A percentile compares a stretch with the other conserved stretches of the same genome.
phyloP scores from a whole-genome alignment of 2,329 filamentous ascomycete species.

The Mariannaea elegans region DNA sequence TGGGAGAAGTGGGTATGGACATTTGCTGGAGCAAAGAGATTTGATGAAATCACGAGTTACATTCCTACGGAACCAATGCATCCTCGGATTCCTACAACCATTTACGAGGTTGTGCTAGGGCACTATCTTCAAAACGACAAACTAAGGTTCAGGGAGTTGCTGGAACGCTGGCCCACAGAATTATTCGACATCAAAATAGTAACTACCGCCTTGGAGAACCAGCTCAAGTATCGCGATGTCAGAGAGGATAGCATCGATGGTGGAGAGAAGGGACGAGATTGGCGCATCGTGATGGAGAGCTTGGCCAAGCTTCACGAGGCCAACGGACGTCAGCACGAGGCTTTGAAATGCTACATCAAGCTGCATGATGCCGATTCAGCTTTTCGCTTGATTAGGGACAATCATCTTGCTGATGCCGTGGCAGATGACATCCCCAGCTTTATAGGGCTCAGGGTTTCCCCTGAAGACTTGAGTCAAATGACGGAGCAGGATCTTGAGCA shows the following conservation, averaged over 20 bases:
- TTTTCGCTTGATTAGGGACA: slow-evolving; percentile 85
- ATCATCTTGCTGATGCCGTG: slow-evolving; percentile 89
- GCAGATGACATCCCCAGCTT: slow-evolving; percentile 90
- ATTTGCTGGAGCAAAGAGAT: slow-evolving; percentile 85
- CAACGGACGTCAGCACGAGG: slow-evolving; percentile 82
- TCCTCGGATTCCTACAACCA: slow-evolving; percentile 79
- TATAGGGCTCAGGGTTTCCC: slow-evolving; percentile 84
- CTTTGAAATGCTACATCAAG: slow-evolving; percentile 86
- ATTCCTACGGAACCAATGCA: slow-evolving; percentile 82
- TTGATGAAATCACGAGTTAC: slow-evolving; percentile 87
- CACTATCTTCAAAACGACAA: slow-evolving; percentile 88
- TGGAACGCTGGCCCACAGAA: slow-evolving; percentile 85
- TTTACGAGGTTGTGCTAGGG: slow-evolving; percentile 89
- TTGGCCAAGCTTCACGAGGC: slow-evolving; percentile 87
- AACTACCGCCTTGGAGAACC: slow-evolving; percentile 81
- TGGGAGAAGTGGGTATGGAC: slow-evolving; percentile 98
- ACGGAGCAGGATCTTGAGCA: slow-evolving; percentile 77
- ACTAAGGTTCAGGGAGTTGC: slow-evolving; percentile 76
- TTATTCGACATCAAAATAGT: slow-evolving; percentile 83
- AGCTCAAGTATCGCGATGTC: slow-evolving; percentile 79
- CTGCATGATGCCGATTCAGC: slow-evolving; percentile 92
- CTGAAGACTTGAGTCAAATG: slow-evolving; percentile 72
- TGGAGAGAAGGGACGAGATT: slow-evolving; percentile 78
- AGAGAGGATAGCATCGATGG: slow-evolving; percentile 79
- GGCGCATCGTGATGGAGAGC: slow-evolving; percentile 87